A percentile compares a stretch with the other conserved stretches of the same genome.
Evolutionary conservation across 805 yeast genomes (phyloP).

Genomic region (Yarrowia hollandica): DNA sequence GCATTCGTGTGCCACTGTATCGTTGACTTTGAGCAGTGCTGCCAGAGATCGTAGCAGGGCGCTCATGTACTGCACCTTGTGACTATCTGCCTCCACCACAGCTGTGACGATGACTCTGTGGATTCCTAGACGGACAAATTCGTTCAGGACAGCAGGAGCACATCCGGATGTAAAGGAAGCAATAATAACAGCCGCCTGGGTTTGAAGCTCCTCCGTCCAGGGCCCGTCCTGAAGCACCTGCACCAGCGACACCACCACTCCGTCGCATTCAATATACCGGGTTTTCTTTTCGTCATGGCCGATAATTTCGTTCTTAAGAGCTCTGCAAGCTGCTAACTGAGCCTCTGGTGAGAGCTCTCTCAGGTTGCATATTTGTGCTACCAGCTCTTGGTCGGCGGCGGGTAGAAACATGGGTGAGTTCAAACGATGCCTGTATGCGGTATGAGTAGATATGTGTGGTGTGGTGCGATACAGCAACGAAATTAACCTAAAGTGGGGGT

Average conservation of each 20-base stretch:
- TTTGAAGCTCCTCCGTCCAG: constrained; percentile 31
- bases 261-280: constrained; percentile 34
- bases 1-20: constrained; percentile 31
- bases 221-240: constrained; percentile 34
- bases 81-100: constrained; percentile 32
- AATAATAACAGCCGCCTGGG: constrained; percentile 37
- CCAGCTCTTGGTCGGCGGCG: constrained; percentile 17
- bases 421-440: constrained; percentile 21
- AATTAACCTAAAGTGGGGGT: constrained; percentile 25
- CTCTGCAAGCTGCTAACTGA: constrained; percentile 34
- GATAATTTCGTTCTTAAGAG: constrained; percentile 39
- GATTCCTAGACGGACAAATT: background rate
- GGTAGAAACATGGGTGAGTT: constrained; percentile 19
- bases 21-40: background rate
- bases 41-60: constrained; percentile 28
- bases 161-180: constrained; percentile 41
- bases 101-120: constrained; percentile 11
- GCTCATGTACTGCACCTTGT: constrained; percentile 31
- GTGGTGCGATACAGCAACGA: constrained; percentile 18
- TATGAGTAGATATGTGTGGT: background rate
- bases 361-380: constrained; percentile 7
- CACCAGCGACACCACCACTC: constrained; percentile 34
- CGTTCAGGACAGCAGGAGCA: constrained; percentile 17
- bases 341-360: constrained; percentile 7
- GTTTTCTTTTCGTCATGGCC: constrained; percentile 42